phyloP scores from a whole-genome alignment of 2,329 filamentous ascomycete genomes.

The Exutisphaerella laricina region DNA sequence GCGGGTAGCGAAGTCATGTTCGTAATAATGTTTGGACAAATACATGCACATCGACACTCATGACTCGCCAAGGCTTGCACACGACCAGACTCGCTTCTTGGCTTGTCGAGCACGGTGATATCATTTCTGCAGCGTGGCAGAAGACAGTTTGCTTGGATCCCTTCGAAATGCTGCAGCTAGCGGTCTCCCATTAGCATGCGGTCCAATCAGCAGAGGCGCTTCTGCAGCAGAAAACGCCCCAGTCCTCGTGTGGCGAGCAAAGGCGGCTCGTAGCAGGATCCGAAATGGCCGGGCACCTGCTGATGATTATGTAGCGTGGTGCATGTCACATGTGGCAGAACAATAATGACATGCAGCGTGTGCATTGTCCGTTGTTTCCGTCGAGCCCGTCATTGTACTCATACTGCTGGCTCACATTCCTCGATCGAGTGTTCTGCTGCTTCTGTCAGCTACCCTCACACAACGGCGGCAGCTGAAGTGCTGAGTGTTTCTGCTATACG shows the following conservation, averaged over 20 bases:
- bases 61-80: conserved; percentile 3
- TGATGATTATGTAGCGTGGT: neutral
- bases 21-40: too few relatives aligned
- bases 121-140: neutral
- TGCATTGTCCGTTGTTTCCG: too few relatives aligned
- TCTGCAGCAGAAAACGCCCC: neutral
- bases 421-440: neutral
- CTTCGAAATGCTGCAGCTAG: neutral
- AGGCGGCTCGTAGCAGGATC: conserved; percentile 2
- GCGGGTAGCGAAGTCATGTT: too few relatives aligned
- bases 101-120: neutral
- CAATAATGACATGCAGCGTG: conserved; percentile 5
- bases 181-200: neutral
- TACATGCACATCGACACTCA: too few relatives aligned
- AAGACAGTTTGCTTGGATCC: neutral
- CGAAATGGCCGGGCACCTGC: conserved; percentile 1
- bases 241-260: neutral
- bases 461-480: too few relatives aligned
- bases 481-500: too few relatives aligned
- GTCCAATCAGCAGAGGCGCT: neutral
- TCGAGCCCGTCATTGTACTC: too few relatives aligned
- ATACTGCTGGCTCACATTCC: too few relatives aligned
- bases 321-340: neutral
- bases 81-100: neutral
- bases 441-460: too few relatives aligned